These are phyloP conservation scores for Annona cherimola DNA, from an alignment of 164 flowering plant genomes.

Conservation along the genomic window DNA sequence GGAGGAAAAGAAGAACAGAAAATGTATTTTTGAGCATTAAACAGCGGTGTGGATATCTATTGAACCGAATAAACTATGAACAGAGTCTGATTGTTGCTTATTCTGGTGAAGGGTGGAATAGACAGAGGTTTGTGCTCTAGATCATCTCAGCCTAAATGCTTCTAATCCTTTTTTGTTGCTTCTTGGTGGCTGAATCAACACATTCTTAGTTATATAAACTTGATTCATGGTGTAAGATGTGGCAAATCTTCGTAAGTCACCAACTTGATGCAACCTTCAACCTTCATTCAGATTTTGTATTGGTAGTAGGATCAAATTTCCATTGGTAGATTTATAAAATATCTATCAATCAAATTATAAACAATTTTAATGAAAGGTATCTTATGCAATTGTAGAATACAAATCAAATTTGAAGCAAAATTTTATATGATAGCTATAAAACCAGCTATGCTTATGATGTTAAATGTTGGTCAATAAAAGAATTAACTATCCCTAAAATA, in stretches of 20 bases:
- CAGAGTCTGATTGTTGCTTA: conserved; percentile 75
- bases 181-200: not conserved
- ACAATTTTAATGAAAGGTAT: not conserved
- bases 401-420: too few relatives aligned
- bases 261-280: too few relatives aligned
- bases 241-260: too few relatives aligned
- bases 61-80: conserved; percentile 40
- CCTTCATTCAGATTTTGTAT: not conserved
- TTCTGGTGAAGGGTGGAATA: conserved; percentile 91
- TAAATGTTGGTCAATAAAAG: too few relatives aligned
- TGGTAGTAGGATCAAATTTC: not conserved
- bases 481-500: too few relatives aligned
- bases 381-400: too few relatives aligned
- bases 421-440: too few relatives aligned
- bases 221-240: not conserved
- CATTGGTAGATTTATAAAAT: not conserved
- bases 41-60: conserved; percentile 25
- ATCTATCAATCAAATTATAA: not conserved
- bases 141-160: not conserved
- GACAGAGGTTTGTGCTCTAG: conserved; percentile 51
- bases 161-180: not conserved
- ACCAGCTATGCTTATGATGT: too few relatives aligned
- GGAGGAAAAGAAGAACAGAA: conserved; percentile 8
- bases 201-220: not conserved
- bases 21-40: conserved; percentile 26